phyloP scores from a whole-genome alignment of 257 asterid genomes.

The Penstemon davidsonii region DNA sequence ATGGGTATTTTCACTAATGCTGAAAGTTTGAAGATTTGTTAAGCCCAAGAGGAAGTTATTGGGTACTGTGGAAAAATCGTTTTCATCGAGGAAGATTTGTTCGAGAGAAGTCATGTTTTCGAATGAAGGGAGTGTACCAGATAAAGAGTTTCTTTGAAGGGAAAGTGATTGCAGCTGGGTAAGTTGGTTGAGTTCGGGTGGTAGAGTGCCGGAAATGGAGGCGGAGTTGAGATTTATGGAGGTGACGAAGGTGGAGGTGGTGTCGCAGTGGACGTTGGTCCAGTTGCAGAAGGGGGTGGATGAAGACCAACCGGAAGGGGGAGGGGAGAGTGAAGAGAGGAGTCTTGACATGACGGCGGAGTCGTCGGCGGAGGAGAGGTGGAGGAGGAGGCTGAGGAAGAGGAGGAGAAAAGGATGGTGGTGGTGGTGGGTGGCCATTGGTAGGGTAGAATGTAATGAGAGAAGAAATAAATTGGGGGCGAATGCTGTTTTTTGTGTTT shows the following conservation, averaged over 20 bases:
- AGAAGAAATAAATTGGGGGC: neutral
- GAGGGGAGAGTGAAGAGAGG: constrained; percentile 51
- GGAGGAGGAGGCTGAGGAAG: constrained; percentile 31
- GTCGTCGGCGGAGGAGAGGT: constrained; percentile 65
- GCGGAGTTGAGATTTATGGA: constrained; percentile 53
- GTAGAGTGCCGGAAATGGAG: constrained; percentile 64
- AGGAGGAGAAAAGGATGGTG: constrained; percentile 30
- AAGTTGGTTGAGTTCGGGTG: constrained; percentile 59
- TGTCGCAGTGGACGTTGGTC: constrained; percentile 61
- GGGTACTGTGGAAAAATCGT: constrained; percentile 52
- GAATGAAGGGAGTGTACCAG: constrained; percentile 74
- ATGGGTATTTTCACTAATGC: constrained; percentile 47
- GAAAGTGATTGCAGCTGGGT: constrained; percentile 56
- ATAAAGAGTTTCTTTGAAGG: constrained; percentile 57
- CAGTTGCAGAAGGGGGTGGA: constrained; percentile 58
- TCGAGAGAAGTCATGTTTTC: constrained; percentile 59
- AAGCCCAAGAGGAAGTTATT: constrained; percentile 59
- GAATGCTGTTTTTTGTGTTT: neutral
- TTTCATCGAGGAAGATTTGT: constrained; percentile 51
- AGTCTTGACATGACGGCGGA: constrained; percentile 60
- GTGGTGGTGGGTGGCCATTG: constrained; percentile 44
- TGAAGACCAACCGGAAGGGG: constrained; percentile 71
- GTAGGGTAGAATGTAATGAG: constrained; percentile 14
- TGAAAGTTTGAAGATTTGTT: constrained; percentile 42
- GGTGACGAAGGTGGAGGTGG: constrained; percentile 43